Evolutionary conservation across 2,329 filamentous ascomycete species (phyloP).

Genomic region (Colletotrichum tropicicola): DNA sequence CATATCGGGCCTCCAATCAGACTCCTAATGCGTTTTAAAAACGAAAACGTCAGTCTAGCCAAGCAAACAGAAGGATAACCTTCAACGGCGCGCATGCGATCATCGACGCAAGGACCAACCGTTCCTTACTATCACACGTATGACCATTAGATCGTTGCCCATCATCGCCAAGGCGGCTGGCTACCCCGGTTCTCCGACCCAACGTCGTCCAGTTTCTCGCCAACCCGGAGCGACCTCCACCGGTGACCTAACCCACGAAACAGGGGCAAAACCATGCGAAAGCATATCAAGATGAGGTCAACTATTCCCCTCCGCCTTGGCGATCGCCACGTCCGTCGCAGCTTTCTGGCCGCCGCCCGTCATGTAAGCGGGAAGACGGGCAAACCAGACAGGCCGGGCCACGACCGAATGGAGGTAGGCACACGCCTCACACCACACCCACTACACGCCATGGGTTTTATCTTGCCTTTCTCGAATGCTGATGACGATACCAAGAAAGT

Average conservation of each 20-base stretch:
- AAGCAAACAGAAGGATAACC: not conserved
- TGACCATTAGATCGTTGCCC: constrained; percentile 1
- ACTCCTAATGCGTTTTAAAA: not conserved
- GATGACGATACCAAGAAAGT: not conserved
- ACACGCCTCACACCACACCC: too few species aligned
- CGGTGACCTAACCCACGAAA: not conserved
- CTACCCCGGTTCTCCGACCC: not conserved
- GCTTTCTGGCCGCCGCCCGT: not conserved
- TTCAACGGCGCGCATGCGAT: not conserved
- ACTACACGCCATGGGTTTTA: not conserved
- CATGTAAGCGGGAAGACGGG: not conserved
- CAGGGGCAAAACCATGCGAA: not conserved
- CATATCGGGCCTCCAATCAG: not conserved
- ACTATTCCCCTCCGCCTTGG: not conserved
- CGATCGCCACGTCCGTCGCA: not conserved
- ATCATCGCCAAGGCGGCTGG: not conserved
- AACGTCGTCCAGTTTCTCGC: not conserved
- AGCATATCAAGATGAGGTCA: not conserved
- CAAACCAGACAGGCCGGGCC: not conserved
- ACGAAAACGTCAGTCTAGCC: not conserved
- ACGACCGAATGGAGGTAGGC: too few species aligned
- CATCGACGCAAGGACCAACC: constrained; percentile 3
- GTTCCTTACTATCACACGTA: not conserved
- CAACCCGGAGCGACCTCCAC: not conserved
- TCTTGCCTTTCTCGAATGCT: not conserved